A percentile compares a stretch with the other conserved stretches of the same genome.
phyloP scores from a whole-genome alignment of 2,329 filamentous ascomycete species.

The Ceratocystiopsis sp. region DNA sequence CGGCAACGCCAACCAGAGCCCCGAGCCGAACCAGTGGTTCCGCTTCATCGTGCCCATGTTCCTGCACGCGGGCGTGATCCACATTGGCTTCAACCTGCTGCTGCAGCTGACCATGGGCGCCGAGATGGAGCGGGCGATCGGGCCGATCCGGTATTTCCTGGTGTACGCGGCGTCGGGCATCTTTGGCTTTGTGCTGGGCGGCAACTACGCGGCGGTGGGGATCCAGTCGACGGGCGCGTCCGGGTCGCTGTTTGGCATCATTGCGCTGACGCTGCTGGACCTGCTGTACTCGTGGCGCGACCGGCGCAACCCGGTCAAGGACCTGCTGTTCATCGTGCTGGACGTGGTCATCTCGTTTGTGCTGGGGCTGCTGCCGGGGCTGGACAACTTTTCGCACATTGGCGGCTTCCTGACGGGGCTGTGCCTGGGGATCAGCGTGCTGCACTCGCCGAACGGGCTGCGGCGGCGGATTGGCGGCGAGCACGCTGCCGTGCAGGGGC shows the following conservation, averaged over 20 bases:
- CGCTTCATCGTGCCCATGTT: conserved; percentile 95
- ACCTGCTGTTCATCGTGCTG: conserved; percentile 72
- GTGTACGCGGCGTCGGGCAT: conserved; percentile 87
- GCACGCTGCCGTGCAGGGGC: conserved; percentile 44
- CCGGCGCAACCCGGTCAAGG: conserved; percentile 57
- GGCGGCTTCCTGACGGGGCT: conserved; percentile 90
- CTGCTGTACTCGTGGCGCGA: conserved; percentile 85
- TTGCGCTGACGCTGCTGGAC: conserved; percentile 77
- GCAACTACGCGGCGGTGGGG: conserved; percentile 73
- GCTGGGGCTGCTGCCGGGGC: conserved; percentile 72
- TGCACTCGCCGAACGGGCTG: conserved; percentile 74
- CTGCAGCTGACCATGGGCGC: conserved; percentile 77
- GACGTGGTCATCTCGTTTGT: conserved; percentile 85
- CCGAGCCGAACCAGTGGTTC: conserved; percentile 84
- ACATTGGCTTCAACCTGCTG: conserved; percentile 90
- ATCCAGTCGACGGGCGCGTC: conserved; percentile 80
- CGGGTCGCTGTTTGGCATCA: conserved; percentile 76
- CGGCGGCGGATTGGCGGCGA: conserved; percentile 57
- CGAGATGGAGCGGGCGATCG: conserved; percentile 86
- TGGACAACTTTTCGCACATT: conserved; percentile 97
- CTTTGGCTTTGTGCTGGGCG: conserved; percentile 88
- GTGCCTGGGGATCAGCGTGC: conserved; percentile 66
- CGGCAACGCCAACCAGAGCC: conserved; percentile 27
- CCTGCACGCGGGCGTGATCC: conserved; percentile 80
- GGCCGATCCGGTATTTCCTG: conserved; percentile 69